Conservation (phyloP, 352 stramenopile species). For the Pythium guiyangense region DNA sequence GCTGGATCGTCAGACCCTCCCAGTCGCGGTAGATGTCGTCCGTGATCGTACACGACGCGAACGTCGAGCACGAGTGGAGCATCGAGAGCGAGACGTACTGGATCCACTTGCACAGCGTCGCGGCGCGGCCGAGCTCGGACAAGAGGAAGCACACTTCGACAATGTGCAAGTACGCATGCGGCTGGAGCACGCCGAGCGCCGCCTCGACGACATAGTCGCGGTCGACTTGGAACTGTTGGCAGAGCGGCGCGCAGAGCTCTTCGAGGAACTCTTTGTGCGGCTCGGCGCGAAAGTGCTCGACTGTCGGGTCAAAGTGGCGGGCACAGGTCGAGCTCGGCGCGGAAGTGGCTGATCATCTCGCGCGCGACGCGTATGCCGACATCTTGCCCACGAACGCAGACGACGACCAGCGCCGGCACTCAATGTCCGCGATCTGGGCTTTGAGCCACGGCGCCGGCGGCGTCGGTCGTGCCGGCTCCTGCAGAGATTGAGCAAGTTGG, state of each 20-base stretch:
- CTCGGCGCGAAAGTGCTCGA: slow-evolving; percentile 18
- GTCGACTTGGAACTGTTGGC: slow-evolving; percentile 75
- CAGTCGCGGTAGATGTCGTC: slow-evolving; percentile 80
- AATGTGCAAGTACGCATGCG: slow-evolving; percentile 78
- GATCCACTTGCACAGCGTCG: slow-evolving; percentile 73
- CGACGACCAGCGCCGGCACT: slow-evolving; percentile 80
- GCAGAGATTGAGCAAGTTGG: slow-evolving; percentile 21
- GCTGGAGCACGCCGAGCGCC: slow-evolving; percentile 71
- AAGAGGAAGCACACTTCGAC: slow-evolving; percentile 80
- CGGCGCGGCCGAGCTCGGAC: slow-evolving; percentile 44
- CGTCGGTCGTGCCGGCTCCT: slow-evolving; percentile 32
- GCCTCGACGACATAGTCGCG: slow-evolving; percentile 76
- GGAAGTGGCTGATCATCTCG: slow-evolving; percentile 84
- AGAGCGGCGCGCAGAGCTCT: slow-evolving; percentile 68
- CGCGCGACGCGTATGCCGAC: slow-evolving; percentile 77
- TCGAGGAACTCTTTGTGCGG: slow-evolving; percentile 65
- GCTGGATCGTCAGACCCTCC: slow-evolving; percentile 77
- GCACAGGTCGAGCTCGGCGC: slow-evolving; percentile 49
- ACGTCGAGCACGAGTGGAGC: slow-evolving; percentile 75
- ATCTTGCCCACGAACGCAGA: slow-evolving; percentile 86
- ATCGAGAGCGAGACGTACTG: slow-evolving; percentile 77
- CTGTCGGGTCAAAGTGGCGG: slow-evolving; percentile 20
- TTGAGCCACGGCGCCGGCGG: slow-evolving; percentile 59
- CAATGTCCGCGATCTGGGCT: slow-evolving; percentile 81
- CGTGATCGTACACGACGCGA: slow-evolving; percentile 68